Base-by-base conservation (phyloP, 352 stramenopile species). In the Phytopythium boreale region DNA sequence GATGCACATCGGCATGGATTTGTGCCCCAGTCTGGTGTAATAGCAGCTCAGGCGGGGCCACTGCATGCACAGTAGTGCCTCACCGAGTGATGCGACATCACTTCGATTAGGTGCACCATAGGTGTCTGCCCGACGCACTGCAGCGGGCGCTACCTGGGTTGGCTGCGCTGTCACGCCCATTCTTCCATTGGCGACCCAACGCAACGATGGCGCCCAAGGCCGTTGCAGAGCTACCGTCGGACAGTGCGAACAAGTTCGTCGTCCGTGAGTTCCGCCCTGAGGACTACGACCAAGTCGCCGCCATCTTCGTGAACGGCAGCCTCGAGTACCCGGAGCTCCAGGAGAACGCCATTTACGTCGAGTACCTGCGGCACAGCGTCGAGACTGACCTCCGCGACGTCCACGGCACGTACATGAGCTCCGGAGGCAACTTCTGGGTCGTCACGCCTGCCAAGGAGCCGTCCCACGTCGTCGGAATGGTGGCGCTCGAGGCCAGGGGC, bases 401-500 rank as follows among this genome's bases (percentile, higher is more conserved):
- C 24, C 52, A 75, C 5, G 64, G 49, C 20, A 43, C 44, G 4
- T 79, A 80, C 34, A 49, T 71, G 39, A 46, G 52, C 10, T 12
- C 15, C 2, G 72, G 75, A 4, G 75, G 72, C 20, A 67, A 79
- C 53, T 80, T 77, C 44, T 83, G 67, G 67, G 70, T 80, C 22
- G 70, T 68, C 11, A 71, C 70, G 5, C 26, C 59, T 6, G 34
- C 27, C 22, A 36, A 22, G 12, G 43, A 67, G 7, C 22, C 59
- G 4, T 55, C 59, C 31, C 39, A 64, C 14, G 15, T 79, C 0
- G 39, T 82, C 24, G 77, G 74, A 3, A 72, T 72, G 37, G 67
- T 85, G 17, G 77, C 37, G 6, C 61, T 82, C 10, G 72, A 82
- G 61, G 39, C 39, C 5, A 74, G 68, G 26, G 51, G 51, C 3